These are phyloP conservation scores for Teunomyces cretensis DNA, from an alignment of 805 yeast genomes.

Conservation along the genomic window DNA sequence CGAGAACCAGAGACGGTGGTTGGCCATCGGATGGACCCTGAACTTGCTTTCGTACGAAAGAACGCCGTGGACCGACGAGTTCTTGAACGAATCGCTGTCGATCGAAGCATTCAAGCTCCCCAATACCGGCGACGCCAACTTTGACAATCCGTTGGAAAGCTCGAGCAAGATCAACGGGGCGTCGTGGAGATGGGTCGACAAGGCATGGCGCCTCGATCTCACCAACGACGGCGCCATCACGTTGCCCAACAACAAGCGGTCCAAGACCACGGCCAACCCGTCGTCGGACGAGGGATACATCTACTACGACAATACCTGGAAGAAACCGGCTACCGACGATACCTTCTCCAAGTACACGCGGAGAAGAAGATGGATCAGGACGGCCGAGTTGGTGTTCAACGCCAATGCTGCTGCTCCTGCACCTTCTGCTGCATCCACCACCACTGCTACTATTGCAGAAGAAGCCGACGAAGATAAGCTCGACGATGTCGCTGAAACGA, in stretches of 20 bases:
- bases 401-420: slow-evolving; percentile 2
- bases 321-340: slow-evolving; percentile 83
- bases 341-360: slow-evolving; percentile 88
- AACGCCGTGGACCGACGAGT: slow-evolving; percentile 97
- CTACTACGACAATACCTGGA: slow-evolving; percentile 93
- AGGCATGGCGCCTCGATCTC: slow-evolving; percentile 85
- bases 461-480: slow-evolving; percentile 4
- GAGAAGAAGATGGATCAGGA: slow-evolving; percentile 92
- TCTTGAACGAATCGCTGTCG: slow-evolving; percentile 77
- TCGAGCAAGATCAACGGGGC: slow-evolving; percentile 56
- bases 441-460: background rate
- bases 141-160: slow-evolving; percentile 26
- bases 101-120: slow-evolving; percentile 82
- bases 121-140: slow-evolving; percentile 48
- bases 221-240: slow-evolving; percentile 86
- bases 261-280: slow-evolving; percentile 66
- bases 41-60: slow-evolving; percentile 89
- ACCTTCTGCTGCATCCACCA: background rate
- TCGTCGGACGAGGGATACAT: slow-evolving; percentile 80
- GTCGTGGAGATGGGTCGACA: slow-evolving; percentile 94
- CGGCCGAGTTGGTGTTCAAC: slow-evolving; percentile 73
- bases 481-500: background rate
- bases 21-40: slow-evolving; percentile 97
- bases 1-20: slow-evolving; percentile 96
- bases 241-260: slow-evolving; percentile 57